These are phyloP conservation scores for Parathielavia appendiculata DNA, from an alignment of 495 filamentous ascomycete genomes.

Conservation along the genomic window DNA sequence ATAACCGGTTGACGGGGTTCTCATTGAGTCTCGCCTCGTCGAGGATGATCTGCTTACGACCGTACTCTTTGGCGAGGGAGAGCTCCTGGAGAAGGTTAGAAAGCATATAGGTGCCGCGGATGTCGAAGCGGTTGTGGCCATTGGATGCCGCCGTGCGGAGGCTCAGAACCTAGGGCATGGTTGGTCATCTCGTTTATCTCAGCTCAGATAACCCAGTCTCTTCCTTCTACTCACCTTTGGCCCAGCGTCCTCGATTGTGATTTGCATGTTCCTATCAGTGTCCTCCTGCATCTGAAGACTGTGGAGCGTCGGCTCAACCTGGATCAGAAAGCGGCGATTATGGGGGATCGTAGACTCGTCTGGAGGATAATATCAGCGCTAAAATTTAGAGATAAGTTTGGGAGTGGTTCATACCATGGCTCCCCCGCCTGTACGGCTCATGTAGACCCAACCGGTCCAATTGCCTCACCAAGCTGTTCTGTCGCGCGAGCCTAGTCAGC, in stretches of 20 bases:
- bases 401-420: conserved; percentile 37
- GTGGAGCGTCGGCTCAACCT: conserved; percentile 69
- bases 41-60: conserved; percentile 75
- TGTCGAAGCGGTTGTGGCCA: conserved; percentile 74
- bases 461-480: conserved; percentile 44
- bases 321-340: conserved; percentile 67
- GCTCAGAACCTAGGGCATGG: conserved; percentile 50
- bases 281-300: conserved; percentile 75
- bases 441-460: conserved; percentile 40
- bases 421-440: conserved; percentile 45
- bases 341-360: conserved; percentile 44
- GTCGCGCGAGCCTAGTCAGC: conserved; percentile 21
- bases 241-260: conserved; percentile 91
- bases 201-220: not conserved
- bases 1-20: conserved; percentile 82
- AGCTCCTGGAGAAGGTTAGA: conserved; percentile 94
- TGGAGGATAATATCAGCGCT: conserved; percentile 13
- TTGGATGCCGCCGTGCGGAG: conserved; percentile 81
- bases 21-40: conserved; percentile 85
- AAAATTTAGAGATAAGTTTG: not conserved
- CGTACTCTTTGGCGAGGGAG: conserved; percentile 79
- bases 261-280: conserved; percentile 85
- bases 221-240: conserved; percentile 65
- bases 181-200: not conserved
- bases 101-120: conserved; percentile 92